Conservation (phyloP, 2,329 filamentous ascomycete genomes). For the Geoglossum cookeanum region DNA sequence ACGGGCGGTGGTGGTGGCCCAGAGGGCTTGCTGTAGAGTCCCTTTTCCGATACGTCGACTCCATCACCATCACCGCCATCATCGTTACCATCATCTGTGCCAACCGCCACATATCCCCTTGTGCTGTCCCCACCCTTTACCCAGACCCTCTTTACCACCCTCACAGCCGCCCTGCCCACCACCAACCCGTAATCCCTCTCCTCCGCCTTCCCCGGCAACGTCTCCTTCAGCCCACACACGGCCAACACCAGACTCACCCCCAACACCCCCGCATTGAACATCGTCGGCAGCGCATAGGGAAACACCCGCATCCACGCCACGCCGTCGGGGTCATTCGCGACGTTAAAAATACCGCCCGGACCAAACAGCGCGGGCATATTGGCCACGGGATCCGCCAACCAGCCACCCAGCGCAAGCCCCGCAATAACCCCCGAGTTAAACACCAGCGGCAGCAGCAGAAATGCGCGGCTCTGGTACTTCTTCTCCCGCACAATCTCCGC, state of each 20-base stretch:
- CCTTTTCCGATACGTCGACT: not conserved
- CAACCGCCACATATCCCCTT: not conserved
- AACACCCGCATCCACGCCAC: constrained; percentile 45
- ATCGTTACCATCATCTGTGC: too few species aligned
- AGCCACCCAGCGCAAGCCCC: constrained; percentile 39
- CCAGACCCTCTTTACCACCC: not conserved
- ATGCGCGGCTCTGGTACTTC: constrained; percentile 37
- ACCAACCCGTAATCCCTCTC: not conserved
- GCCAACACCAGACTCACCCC: not conserved
- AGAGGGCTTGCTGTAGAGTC: constrained; percentile 17
- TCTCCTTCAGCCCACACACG: not conserved
- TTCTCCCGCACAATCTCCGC: constrained; percentile 53
- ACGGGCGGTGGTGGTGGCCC: constrained; percentile 10
- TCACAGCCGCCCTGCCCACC: not conserved
- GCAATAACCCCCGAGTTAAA: constrained; percentile 47
- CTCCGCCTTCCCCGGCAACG: not conserved
- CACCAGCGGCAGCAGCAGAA: constrained; percentile 44
- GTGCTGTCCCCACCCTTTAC: not conserved
- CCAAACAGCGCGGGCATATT: constrained; percentile 46
- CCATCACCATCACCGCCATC: constrained; percentile 8
- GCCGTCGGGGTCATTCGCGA: constrained; percentile 25
- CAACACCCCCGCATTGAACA: constrained; percentile 44
- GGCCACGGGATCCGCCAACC: constrained; percentile 45
- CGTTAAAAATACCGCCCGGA: constrained; percentile 13
- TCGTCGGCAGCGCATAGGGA: constrained; percentile 51